Conservation (phyloP, 805 yeast genomes). For the Metschnikowia koreensis region DNA sequence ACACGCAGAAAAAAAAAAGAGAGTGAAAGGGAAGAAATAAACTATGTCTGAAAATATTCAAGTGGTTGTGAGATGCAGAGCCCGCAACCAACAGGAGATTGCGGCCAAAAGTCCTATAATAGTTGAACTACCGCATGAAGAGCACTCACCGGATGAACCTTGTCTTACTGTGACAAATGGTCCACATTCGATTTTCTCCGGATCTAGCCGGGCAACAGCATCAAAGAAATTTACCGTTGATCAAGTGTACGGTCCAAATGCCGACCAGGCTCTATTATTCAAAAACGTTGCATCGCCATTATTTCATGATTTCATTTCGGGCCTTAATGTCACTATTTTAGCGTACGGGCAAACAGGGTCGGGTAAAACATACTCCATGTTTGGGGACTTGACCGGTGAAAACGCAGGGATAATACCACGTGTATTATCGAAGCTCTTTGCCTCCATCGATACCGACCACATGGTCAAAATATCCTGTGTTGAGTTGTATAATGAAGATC, state of each 20-base stretch:
- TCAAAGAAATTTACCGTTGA: constrained; percentile 58
- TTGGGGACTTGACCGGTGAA: constrained; percentile 40
- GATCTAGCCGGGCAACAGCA: constrained; percentile 18
- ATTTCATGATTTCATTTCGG: constrained; percentile 59
- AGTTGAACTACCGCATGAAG: constrained; percentile 44
- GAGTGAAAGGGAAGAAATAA: too few species aligned
- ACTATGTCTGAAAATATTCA: constrained; percentile 38
- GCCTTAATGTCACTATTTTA: constrained; percentile 70
- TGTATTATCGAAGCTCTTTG: constrained; percentile 50
- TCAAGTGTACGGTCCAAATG: constrained; percentile 77
- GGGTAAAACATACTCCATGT: constrained; percentile 80
- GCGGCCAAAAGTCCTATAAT: constrained; percentile 46
- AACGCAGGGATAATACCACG: constrained; percentile 61
- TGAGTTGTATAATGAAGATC: constrained; percentile 85
- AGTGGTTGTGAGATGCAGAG: constrained; percentile 56
- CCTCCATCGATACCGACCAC: constrained; percentile 49
- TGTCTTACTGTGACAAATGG: constrained; percentile 21
- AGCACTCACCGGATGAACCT: constrained; percentile 19
- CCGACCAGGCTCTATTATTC: constrained; percentile 68
- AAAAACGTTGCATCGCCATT: constrained; percentile 72
- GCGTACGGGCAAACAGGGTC: constrained; percentile 88
- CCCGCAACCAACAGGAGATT: constrained; percentile 45
- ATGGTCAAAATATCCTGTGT: constrained; percentile 76
- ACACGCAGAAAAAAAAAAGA: background rate
- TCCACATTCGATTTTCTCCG: constrained; percentile 21